phyloP scores from a whole-genome alignment of 139 green algal species.

The Trebouxia sp. region DNA sequence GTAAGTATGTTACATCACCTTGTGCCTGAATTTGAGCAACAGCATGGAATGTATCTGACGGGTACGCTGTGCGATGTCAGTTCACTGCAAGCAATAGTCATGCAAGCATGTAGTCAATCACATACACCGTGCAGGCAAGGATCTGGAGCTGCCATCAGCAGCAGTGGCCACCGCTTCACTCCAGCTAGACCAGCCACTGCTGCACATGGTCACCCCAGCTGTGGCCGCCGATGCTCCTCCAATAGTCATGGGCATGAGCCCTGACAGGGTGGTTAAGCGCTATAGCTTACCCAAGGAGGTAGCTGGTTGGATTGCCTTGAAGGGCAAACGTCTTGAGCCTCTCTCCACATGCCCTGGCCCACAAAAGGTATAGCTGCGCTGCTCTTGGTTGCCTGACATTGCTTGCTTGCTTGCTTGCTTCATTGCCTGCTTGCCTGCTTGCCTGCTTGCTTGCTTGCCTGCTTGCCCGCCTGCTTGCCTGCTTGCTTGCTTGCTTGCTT shows the following conservation, averaged over 20 bases:
- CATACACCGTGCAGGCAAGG: neutral
- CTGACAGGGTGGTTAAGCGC: neutral
- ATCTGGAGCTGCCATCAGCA: neutral
- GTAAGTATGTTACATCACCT: too few species aligned
- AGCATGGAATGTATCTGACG: too few species aligned
- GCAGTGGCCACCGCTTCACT: neutral
- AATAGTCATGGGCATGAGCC: neutral
- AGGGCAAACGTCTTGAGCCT: neutral
- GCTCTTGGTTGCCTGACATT: neutral
- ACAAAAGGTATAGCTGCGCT: neutral
- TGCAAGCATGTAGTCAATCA: neutral
- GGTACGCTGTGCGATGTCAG: too few species aligned
- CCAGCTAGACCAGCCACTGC: neutral
- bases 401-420: neutral
- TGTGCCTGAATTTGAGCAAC: too few species aligned
- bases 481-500: too few species aligned
- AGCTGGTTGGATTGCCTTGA: neutral
- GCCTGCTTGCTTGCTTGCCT: too few species aligned
- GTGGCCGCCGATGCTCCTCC: neutral
- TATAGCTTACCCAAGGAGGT: neutral
- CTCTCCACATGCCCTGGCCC: neutral
- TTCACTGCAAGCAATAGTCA: too few species aligned
- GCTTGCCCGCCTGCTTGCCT: too few species aligned
- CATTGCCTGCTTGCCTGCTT: neutral
- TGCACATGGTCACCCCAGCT: conserved; percentile 3